Evolutionary conservation across 2,329 filamentous ascomycete species (phyloP).

Genomic region (Immersiporthe knoxdaviesiana): DNA sequence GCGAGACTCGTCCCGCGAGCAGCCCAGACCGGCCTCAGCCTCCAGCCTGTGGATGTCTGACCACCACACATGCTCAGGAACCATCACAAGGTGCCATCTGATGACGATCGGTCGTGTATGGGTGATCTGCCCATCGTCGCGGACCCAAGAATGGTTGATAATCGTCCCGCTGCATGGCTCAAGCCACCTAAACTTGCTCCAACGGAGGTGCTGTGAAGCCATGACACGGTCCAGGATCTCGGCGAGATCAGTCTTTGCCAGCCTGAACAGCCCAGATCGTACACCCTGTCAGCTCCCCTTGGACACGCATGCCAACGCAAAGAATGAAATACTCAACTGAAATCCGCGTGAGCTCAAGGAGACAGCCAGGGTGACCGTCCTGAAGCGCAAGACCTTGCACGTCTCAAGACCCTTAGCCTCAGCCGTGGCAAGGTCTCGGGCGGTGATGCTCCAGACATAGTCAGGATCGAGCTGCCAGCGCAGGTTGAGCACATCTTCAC

Average conservation of each 20-base stretch:
- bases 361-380: neutral
- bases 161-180: constrained; percentile 2
- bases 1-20: neutral
- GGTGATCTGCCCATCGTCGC: neutral
- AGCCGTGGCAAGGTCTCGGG: neutral
- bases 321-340: neutral
- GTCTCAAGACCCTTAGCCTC: neutral
- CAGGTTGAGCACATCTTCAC: neutral
- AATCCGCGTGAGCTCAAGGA: neutral
- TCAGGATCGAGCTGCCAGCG: neutral
- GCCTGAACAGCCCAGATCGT: neutral
- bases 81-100: neutral
- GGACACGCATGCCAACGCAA: neutral
- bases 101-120: neutral
- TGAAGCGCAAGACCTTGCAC: constrained; percentile 3
- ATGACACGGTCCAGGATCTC: constrained; percentile 6
- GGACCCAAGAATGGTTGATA: neutral
- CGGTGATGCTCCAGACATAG: constrained; percentile 2
- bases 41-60: neutral
- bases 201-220: neutral
- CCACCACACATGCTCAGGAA: neutral
- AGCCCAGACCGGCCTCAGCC: neutral
- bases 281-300: neutral
- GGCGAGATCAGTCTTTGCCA: neutral
- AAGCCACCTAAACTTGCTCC: neutral